These are phyloP conservation scores for Hydrangea macrophylla DNA, from an alignment of 148 eudicot species.

Conservation along the genomic window DNA sequence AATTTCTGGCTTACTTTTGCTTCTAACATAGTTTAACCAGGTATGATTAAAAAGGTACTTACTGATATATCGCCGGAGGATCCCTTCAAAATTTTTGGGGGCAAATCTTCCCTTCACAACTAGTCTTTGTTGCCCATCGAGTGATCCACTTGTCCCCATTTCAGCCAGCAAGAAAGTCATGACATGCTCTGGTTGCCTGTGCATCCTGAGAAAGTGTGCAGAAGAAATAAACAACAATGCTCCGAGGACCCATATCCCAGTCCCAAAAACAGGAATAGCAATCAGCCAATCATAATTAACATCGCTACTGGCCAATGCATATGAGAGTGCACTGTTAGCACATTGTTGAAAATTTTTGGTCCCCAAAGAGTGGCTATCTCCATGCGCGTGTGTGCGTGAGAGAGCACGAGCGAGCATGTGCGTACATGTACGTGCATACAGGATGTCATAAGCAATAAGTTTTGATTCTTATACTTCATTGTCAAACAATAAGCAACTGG, in stretches of 20 bases:
- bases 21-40: background rate
- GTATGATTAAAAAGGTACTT: constrained; percentile 37
- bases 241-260: background rate
- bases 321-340: too few relatives aligned
- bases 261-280: background rate
- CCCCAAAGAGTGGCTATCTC: too few relatives aligned
- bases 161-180: constrained; percentile 96
- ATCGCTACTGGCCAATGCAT: too few relatives aligned
- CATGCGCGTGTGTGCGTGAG: too few relatives aligned
- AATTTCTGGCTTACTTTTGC: background rate
- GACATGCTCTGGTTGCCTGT: constrained; percentile 97
- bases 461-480: background rate
- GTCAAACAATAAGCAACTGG: background rate
- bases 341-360: too few relatives aligned
- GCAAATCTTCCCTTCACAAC: constrained; percentile 96
- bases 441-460: too few relatives aligned
- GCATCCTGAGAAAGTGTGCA: constrained; percentile 59
- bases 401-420: too few relatives aligned
- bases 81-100: constrained; percentile 91
- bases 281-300: background rate
- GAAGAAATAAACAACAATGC: background rate
- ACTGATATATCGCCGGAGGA: constrained; percentile 87
- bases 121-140: constrained; percentile 89
- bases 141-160: constrained; percentile 96
- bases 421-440: too few relatives aligned